phyloP scores from a whole-genome alignment of 257 asterid genomes.

The Nicotiana tabacum region DNA sequence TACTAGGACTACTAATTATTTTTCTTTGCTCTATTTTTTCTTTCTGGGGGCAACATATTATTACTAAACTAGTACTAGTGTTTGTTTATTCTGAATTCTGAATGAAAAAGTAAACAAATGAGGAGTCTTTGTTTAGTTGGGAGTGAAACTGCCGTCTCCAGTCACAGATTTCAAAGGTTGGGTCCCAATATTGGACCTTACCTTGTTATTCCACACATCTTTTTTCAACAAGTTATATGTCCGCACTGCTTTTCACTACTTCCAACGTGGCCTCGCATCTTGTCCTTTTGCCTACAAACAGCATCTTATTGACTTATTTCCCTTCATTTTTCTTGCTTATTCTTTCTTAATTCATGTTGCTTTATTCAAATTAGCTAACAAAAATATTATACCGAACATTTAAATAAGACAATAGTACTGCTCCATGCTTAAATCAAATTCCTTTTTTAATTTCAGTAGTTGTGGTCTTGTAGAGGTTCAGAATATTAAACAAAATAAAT shows the following conservation, averaged over 20 bases:
- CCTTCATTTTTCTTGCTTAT: neutral
- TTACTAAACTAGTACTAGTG: neutral
- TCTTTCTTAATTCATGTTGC: no score
- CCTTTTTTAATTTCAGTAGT: no score
- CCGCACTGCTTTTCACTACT: slow-evolving; percentile 28
- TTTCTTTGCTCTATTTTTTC: no score
- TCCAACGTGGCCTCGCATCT: slow-evolving; percentile 20
- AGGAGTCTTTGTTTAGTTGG: slow-evolving; percentile 3
- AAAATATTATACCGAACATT: no score
- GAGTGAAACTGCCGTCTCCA: slow-evolving; percentile 57
- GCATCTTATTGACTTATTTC: neutral
- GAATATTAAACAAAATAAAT: no score
- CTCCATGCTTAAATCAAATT: no score
- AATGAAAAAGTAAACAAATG: slow-evolving; percentile 14
- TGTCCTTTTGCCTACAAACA: neutral
- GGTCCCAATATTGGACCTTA: slow-evolving; percentile 40
- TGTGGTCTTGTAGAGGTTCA: no score
- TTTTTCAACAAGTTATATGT: neutral
- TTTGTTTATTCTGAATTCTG: neutral
- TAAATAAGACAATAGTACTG: no score
- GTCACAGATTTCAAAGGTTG: slow-evolving; percentile 52
- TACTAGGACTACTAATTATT: neutral
- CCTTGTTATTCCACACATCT: neutral
- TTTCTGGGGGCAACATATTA: no score
- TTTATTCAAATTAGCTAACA: no score